phyloP scores from a whole-genome alignment of 2,329 filamentous ascomycete genomes.

The Drechslerella dactyloides region DNA sequence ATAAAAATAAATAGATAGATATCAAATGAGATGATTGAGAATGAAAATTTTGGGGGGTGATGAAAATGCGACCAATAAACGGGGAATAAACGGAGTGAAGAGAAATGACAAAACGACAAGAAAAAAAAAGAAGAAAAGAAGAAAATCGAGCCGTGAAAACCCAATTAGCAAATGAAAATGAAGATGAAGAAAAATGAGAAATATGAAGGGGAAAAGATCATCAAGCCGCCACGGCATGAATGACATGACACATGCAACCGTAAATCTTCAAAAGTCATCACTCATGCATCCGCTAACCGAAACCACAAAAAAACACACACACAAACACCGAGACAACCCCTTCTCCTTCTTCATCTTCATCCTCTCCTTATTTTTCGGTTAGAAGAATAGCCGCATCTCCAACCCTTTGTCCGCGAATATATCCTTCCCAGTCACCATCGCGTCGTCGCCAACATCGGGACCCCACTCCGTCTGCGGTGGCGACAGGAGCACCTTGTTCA shows the following conservation, averaged over 20 bases:
- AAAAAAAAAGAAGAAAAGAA: neutral
- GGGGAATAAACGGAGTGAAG: too few species aligned
- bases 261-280: neutral
- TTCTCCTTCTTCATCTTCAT: neutral
- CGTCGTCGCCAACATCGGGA: slow-evolving; percentile 47
- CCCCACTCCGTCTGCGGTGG: slow-evolving; percentile 64
- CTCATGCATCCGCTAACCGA: slow-evolving; percentile 2
- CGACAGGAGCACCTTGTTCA: slow-evolving; percentile 60
- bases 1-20: too few species aligned
- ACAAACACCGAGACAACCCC: neutral
- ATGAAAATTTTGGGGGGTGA: too few species aligned
- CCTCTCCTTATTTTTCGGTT: neutral
- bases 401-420: slow-evolving; percentile 38
- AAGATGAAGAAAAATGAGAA: slow-evolving; percentile 10
- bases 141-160: neutral
- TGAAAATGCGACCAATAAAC: too few species aligned
- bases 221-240: too few species aligned
- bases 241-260: neutral
- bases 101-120: neutral
- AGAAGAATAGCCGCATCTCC: slow-evolving; percentile 48
- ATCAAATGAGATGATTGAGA: too few species aligned
- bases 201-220: slow-evolving; percentile 15
- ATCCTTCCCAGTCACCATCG: slow-evolving; percentile 13
- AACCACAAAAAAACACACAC: neutral
- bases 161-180: neutral